Base-by-base conservation (phyloP, 345 rosid species). In the Citrus trifoliata region DNA sequence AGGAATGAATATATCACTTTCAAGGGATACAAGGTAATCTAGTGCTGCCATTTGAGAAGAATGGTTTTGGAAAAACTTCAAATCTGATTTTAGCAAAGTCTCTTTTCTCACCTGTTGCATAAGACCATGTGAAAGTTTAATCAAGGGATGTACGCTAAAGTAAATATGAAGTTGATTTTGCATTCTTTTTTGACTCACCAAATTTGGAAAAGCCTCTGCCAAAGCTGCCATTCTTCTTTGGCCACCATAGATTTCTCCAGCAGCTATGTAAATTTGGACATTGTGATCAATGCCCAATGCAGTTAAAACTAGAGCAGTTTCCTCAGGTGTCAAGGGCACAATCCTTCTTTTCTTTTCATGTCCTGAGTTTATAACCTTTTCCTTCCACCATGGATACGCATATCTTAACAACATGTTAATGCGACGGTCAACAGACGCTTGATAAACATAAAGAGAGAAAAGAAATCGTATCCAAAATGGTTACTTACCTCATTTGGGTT, bases 291-390 rank as follows among this genome's bases (percentile, higher is more conserved):
- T 90, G 64, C 96, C 97, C 22, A 93, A 72, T 0, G 97, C 97
- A 9, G 84, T 86, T 70, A 96, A 80, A 32, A 90, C 85, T n/a
- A 93, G 89, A 70, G 95, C 93, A 37, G 97, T 92, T 89, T 96
- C 99, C 81, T 96, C 97, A 0, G 99, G 99, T n/a, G 98, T 91
- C 80, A 96, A 70, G 99, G 99, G 81, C 99, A 96, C 76, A 89
- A 76, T 28, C 99, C 99, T 81, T 92, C 96, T 84, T 82, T 91
- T 84, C 99, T 93, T 84, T 90, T 96, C 88, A 85, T 75, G 63
- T 88, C 91, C 7, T n/a, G 99, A 92, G 81, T 91, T 87, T 77
- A 96, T 93, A 14, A 89, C 89, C 79, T 96, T 95, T 82, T 91
- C 97, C 77, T 88, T 88, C 97, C 97, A 93, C 90, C 93, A 93